These are phyloP conservation scores for Kwoniella botswanensis DNA, from an alignment of 768 basidiomycete species.

Conservation along the genomic window DNA sequence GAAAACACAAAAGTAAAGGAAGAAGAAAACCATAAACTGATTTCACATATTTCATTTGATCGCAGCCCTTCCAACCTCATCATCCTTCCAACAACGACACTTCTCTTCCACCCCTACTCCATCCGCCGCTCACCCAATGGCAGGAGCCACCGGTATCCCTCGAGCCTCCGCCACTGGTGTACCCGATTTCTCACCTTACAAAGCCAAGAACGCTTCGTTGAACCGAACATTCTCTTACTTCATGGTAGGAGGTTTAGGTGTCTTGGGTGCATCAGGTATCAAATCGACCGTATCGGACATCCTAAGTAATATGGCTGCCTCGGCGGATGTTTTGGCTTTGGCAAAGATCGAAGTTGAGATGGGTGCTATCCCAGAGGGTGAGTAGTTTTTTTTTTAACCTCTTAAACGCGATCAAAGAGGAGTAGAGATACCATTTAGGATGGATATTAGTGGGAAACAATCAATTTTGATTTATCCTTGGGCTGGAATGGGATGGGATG, in stretches of 20 bases:
- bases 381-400: constrained; percentile 59
- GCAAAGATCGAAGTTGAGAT: constrained; percentile 98
- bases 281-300: constrained; percentile 94
- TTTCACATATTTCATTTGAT: too few species aligned
- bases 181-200: constrained; percentile 86
- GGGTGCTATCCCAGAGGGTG: constrained; percentile 80
- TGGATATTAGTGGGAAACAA: too few species aligned
- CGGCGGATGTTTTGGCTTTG: constrained; percentile 94
- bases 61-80: constrained; percentile 65
- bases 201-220: constrained; percentile 62
- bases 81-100: constrained; percentile 68
- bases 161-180: constrained; percentile 64
- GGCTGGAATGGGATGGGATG: too few species aligned
- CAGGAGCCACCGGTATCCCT: constrained; percentile 47
- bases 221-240: constrained; percentile 61
- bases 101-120: constrained; percentile 72
- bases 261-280: constrained; percentile 90
- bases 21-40: background rate
- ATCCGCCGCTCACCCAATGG: constrained; percentile 63
- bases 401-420: too few species aligned
- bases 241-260: constrained; percentile 71
- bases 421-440: too few species aligned
- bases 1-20: too few species aligned
- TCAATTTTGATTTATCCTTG: too few species aligned
- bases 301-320: constrained; percentile 93